Evolutionary conservation across 257 asterid genomes (phyloP), one percentile per base, ranked within the genome.

Genomic region (Solanum tacnaense): DNA sequence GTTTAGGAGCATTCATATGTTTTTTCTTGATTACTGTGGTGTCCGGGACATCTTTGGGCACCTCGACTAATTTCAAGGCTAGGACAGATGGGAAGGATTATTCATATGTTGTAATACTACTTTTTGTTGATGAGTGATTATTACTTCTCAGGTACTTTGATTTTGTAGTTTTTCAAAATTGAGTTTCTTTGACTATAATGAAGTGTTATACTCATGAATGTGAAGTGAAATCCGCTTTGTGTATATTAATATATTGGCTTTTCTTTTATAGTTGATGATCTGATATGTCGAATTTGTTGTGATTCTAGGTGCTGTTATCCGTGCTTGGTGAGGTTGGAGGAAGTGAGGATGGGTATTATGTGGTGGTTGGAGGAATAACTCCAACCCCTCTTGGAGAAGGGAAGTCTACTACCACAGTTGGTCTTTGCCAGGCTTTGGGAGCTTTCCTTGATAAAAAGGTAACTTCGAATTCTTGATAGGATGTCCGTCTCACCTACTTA

Each of bases 361-460:
- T 97, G 92, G 98, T 97, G 81, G 98, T 97, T 68, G 98, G 98
- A 74, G 98, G 98, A 83, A 96, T 97, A 81, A 96, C 99, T 89
- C 98, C 99, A 65, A 97, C 99, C n/a, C 99, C 99, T 89, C 99
- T 97, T 83, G 99, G 99, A 90, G 99, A 97, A 92, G 98, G 98
- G 87, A 97, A 97, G 91, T 96, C 98, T 86, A 97, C 99, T 6
- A 96, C 99, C 73, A 95, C 99, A 29, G 98, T 96, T 76, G 99
- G 99, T 85, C 95, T 97, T n/a, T 97, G 99, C 89, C 98, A 97
- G 92, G 99, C 99, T 9, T 88, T 97, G 91, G 98, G 99, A 84
- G 98, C 98, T 91, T 97, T 93, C 89, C 99, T 95, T 88, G 98
- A 95, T 89, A 95, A 39, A 79, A 97, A 96, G 98, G 99, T 97